Conservation (phyloP, 345 rosid genomes). For the Isatis tinctoria region DNA sequence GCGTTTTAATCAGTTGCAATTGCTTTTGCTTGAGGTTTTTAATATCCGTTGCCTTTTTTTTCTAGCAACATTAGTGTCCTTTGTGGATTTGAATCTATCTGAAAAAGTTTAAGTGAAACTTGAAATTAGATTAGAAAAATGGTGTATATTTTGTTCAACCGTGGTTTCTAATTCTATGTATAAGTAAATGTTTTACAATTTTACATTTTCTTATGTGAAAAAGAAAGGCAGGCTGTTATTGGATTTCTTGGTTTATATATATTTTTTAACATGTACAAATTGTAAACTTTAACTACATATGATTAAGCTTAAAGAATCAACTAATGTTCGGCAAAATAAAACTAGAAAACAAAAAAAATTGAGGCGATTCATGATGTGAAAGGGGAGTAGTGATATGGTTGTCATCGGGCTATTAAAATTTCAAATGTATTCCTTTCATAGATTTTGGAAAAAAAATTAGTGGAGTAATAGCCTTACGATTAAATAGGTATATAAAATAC, state of each 20-base stretch:
- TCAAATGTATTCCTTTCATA: neutral
- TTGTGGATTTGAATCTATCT: neutral
- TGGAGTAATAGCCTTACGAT: too few relatives aligned
- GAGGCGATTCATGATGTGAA: neutral
- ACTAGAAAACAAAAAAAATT: neutral
- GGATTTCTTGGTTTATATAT: neutral
- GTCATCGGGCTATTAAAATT: neutral
- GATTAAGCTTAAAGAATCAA: too few relatives aligned
- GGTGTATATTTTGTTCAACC: conserved; percentile 7
- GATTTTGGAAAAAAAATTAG: neutral
- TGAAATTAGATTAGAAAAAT: neutral
- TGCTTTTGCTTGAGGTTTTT: conserved; percentile 1
- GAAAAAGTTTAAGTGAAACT: neutral
- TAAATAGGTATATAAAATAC: too few relatives aligned
- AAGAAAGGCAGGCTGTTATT: neutral
- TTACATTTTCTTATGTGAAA: neutral
- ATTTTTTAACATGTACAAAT: neutral
- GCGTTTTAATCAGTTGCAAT: neutral
- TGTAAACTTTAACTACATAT: neutral
- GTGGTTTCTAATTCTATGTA: neutral
- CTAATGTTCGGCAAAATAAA: too few relatives aligned
- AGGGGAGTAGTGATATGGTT: neutral
- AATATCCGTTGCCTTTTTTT: conserved; percentile 4
- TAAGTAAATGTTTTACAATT: neutral
- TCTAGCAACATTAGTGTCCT: neutral